These are phyloP conservation scores for Geum urbanum DNA, from an alignment of 306 rosid species.

Conservation along the genomic window DNA sequence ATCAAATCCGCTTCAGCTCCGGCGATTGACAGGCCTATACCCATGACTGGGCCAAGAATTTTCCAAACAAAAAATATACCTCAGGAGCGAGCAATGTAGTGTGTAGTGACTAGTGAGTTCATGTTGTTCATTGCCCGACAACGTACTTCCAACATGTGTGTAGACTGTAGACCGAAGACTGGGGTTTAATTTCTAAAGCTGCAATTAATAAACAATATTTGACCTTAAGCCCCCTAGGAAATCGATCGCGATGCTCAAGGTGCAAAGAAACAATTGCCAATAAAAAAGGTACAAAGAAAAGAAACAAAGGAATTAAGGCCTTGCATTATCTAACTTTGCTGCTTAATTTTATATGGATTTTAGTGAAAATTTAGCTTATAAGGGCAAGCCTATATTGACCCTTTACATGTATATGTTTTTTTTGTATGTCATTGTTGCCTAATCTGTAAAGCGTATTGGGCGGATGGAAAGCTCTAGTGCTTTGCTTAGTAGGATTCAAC, in stretches of 20 bases:
- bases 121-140: not conserved
- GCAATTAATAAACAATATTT: not conserved
- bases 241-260: not conserved
- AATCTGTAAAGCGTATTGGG: not conserved
- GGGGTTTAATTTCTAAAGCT: not conserved
- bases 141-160: not conserved
- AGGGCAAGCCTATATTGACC: not conserved
- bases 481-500: conserved; percentile 21
- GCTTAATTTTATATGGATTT: not conserved
- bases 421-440: too few relatives aligned
- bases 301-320: not conserved
- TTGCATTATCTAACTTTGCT: not conserved
- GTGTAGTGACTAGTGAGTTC: not conserved
- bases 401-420: too few relatives aligned
- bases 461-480: conserved; percentile 22
- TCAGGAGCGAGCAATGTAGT: too few relatives aligned
- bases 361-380: not conserved
- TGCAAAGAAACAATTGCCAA: not conserved
- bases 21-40: too few relatives aligned
- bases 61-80: too few relatives aligned
- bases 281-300: too few relatives aligned
- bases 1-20: too few relatives aligned
- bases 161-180: not conserved
- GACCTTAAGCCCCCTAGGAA: not conserved
- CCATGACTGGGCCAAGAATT: too few relatives aligned